Evolutionary conservation across 345 rosid species (phyloP).

Genomic region (Acer campestre): DNA sequence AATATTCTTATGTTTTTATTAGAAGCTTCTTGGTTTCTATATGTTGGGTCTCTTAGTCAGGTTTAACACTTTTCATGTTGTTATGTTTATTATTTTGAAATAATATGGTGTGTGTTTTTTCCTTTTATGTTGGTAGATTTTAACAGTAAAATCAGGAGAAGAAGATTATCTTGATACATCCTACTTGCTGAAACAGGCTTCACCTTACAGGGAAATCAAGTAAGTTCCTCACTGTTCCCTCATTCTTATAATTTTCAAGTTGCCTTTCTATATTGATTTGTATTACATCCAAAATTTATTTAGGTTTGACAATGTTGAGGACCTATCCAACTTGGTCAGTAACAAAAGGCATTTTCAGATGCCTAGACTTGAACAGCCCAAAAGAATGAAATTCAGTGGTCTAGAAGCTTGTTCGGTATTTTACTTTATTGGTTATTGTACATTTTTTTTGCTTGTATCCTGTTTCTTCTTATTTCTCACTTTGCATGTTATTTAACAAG

Average conservation of each 20-base stretch:
- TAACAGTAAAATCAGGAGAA: conserved; percentile 81
- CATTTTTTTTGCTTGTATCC: neutral
- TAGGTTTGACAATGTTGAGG: conserved; percentile 73
- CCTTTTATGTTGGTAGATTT: conserved; percentile 48
- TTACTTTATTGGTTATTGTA: neutral
- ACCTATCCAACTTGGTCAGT: conserved; percentile 27
- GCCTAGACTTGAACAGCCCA: conserved; percentile 49
- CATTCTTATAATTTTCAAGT: conserved; percentile 19
- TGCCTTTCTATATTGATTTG: neutral
- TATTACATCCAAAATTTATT: conserved; percentile 19
- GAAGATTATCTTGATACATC: conserved; percentile 78
- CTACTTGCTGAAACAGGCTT: conserved; percentile 77
- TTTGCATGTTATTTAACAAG: neutral
- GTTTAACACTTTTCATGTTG: neutral
- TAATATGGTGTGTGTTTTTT: neutral
- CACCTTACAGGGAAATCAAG: conserved; percentile 89
- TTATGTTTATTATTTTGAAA: neutral
- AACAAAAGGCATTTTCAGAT: conserved; percentile 62
- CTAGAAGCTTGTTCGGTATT: conserved; percentile 62
- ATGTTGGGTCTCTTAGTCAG: neutral
- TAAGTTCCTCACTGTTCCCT: conserved; percentile 23
- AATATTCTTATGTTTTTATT: neutral
- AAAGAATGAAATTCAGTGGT: conserved; percentile 53
- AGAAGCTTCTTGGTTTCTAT: neutral
- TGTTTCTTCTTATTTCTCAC: too few species aligned